A percentile compares a stretch with the other conserved stretches of the same genome.
These are phyloP conservation scores for Phytopythium boreale DNA, from an alignment of 352 stramenopile species.

Conservation along the genomic window DNA sequence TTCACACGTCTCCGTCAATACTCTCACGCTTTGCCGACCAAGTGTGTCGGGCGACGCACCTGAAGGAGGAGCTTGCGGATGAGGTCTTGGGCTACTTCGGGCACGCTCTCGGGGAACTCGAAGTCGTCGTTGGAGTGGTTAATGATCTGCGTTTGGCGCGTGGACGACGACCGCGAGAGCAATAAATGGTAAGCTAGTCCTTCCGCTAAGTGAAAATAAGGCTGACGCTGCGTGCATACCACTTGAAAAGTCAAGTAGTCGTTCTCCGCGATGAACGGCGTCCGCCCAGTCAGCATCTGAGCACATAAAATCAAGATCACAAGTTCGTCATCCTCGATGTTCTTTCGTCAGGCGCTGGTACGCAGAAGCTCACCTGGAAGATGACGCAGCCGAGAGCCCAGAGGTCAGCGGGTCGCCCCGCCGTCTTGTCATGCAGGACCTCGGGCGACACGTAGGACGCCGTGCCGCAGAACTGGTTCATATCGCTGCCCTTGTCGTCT, in stretches of 20 bases:
- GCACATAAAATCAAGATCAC: neutral
- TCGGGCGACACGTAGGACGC: conserved; percentile 91
- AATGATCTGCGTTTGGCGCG: conserved; percentile 49
- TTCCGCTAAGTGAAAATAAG: neutral
- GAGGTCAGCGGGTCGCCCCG: conserved; percentile 78
- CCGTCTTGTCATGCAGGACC: conserved; percentile 83
- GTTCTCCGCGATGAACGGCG: conserved; percentile 87
- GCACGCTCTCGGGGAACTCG: conserved; percentile 67
- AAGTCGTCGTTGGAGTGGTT: conserved; percentile 77
- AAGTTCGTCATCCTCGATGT: neutral
- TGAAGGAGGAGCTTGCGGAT: conserved; percentile 77
- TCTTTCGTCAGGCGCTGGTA: neutral
- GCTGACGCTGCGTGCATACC: conserved; percentile 22
- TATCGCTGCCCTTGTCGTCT: conserved; percentile 51
- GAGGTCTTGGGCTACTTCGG: conserved; percentile 63
- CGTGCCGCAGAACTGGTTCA: conserved; percentile 86
- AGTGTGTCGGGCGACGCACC: conserved; percentile 15
- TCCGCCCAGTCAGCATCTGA: conserved; percentile 79
- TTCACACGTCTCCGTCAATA: neutral
- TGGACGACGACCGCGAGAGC: neutral
- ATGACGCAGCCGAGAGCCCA: conserved; percentile 92
- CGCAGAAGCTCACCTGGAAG: conserved; percentile 49
- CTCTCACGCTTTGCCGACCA: neutral
- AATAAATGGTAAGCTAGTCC: neutral
- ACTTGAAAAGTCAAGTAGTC: conserved; percentile 92